Evolutionary conservation across 352 stramenopile genomes (phyloP).

Genomic region (Phytophthora parvispora): DNA sequence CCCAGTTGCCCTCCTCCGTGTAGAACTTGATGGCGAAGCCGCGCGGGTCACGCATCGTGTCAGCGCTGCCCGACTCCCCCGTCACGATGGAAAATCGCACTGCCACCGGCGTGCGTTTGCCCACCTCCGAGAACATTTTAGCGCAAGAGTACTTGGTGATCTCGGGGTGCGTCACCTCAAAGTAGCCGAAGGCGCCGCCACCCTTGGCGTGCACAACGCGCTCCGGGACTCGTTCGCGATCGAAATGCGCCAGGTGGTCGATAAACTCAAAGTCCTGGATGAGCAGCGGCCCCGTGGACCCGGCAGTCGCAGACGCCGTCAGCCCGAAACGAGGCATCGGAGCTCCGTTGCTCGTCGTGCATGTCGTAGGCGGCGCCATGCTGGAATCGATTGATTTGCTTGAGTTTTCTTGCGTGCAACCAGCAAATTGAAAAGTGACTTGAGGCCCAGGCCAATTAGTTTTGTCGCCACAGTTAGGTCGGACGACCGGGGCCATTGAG

Average conservation of each 20-base stretch:
- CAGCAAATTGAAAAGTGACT: slow-evolving; percentile 21
- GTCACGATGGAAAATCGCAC: slow-evolving; percentile 89
- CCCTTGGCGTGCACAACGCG: slow-evolving; percentile 50
- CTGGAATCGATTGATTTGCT: neutral
- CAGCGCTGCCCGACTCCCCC: slow-evolving; percentile 69
- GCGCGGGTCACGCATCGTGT: slow-evolving; percentile 86
- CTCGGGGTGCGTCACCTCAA: slow-evolving; percentile 84
- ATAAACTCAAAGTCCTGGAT: slow-evolving; percentile 46
- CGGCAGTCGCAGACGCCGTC: slow-evolving; percentile 37
- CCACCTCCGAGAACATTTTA: slow-evolving; percentile 81
- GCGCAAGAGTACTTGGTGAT: slow-evolving; percentile 79
- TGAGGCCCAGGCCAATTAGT: neutral
- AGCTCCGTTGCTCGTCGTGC: slow-evolving; percentile 40
- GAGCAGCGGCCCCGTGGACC: slow-evolving; percentile 23
- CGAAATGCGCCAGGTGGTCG: slow-evolving; percentile 47
- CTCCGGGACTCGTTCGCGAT: slow-evolving; percentile 42
- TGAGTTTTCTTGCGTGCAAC: neutral
- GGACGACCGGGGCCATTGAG: neutral
- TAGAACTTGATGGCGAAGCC: slow-evolving; percentile 94
- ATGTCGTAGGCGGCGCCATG: slow-evolving; percentile 27
- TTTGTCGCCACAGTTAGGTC: slow-evolving; percentile 1
- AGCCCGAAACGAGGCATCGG: slow-evolving; percentile 36
- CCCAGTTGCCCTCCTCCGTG: slow-evolving; percentile 93
- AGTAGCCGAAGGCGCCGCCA: slow-evolving; percentile 92
- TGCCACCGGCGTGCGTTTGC: slow-evolving; percentile 88